Evolutionary conservation across 2,329 filamentous ascomycete species (phyloP), one percentile per base, ranked within the genome.

Genomic region (Alternaria sp.): DNA sequence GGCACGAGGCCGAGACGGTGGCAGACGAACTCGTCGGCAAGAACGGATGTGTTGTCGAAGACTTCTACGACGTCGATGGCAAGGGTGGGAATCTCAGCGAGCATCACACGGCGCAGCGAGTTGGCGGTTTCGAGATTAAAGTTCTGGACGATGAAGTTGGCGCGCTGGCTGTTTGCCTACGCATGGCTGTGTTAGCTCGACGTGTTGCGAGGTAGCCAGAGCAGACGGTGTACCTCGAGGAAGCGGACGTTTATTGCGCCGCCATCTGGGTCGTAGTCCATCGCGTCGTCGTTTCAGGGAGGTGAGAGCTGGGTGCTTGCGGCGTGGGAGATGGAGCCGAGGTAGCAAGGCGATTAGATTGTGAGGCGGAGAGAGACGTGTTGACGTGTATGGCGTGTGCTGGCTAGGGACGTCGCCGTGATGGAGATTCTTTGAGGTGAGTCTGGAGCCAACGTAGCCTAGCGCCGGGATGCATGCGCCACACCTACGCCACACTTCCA

Each of bases 21-120:
- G 49, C 92, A 91, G 68, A 99, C 89, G 80, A 98, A 97, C 80
- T 99, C 94, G 80, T 99, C 94, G 62, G 94, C 92, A 14, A 98
- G 88, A 5, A 97, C 94, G n/a, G 94, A 96, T 59, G 91, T 96
- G 84, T 99, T 99, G 73, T 86, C 87, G 75, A 96, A 90, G 67
- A 99, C 89, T 79, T 98, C 93, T 64, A 98, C 94, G 14, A 97
- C 87, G 75, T 99, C 94, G 78, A 98, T 94, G 65, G 95, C 94
- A 71, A 98, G 89, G 24, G 93, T 97, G 11, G 94, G 94, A 61
- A 99, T 91, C 81, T 99, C 94, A 72, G 93, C 92, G 67, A 97
- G 89, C 82, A 98, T 94, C 60, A 93, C 86, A 75, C 94, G 92
- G 64, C 94, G 94, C 63, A 98, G 82, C 46, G 93, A 91, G 84